Base-by-base conservation (phyloP, 768 basidiomycete genomes). In the Suillus discolor region DNA sequence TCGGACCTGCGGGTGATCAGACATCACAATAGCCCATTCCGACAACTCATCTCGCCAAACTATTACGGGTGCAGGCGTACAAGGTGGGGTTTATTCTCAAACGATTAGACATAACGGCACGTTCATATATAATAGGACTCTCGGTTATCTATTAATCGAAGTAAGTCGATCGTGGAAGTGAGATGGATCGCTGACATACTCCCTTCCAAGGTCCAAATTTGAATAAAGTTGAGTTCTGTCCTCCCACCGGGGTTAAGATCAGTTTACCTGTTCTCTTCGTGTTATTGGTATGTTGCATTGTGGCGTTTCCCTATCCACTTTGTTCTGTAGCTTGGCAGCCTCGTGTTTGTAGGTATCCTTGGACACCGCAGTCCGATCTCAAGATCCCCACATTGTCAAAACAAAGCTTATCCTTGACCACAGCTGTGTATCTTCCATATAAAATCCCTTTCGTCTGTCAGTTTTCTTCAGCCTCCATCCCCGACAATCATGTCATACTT, bases 261-360 rank as follows among this genome's bases (percentile, higher is more conserved):
- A 60, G 18, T 41, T 31, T 25, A 41, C 31, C 59, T 42, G 6
- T 25, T 12, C 41, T 39, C 18, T 28, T 20, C 41, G 20, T 60
- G 41, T 28, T 38, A 20, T 20, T 6, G 41, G 42, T 31, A 60
- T 31, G 12, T 42, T 41, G 12, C 41, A 60, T 60, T 28, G 41
- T 42, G 41, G 39, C 25, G 41, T 36, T 28, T 60, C 41, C 59
- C 59, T 42, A 60, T 60, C 59, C 59, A 60, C 41, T 60, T 39
- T 38, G 59, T 42, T 31, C 59, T 42, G 39, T 60, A 28, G 28
- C 41, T 60, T 42, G 59, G 25, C 12, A 42, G 41, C 41, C 57
- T 59, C 59, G 59, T 60, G 25, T 60, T 60, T 42, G 41, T 60
- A 42, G 57, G 59, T 60, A 60, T 42, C 59, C 59, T 60, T 60